Percentiles rank a stretch among this genome's conserved stretches.
Conservation (phyloP, 2,329 filamentous ascomycete genomes). For the Pyricularia pennisetigena region DNA sequence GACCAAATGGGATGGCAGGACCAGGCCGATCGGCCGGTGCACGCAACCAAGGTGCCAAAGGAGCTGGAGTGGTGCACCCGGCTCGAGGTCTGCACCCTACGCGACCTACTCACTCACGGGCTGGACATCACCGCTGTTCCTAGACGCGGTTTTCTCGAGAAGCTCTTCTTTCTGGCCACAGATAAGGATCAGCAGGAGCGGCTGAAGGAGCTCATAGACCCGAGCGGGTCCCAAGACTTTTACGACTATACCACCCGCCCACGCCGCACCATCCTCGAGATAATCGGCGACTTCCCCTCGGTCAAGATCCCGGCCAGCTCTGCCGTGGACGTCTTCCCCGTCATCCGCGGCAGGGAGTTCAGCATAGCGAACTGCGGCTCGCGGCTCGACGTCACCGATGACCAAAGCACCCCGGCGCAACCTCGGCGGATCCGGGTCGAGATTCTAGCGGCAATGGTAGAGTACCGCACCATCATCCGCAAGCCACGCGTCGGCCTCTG, state of each 20-base stretch:
- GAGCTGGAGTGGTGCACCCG: slow-evolving; percentile 8
- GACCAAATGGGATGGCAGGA: slow-evolving; percentile 67
- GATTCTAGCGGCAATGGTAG: slow-evolving; percentile 77
- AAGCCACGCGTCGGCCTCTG: slow-evolving; percentile 80
- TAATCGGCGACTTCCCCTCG: slow-evolving; percentile 79
- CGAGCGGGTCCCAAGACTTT: slow-evolving; percentile 77
- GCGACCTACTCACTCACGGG: slow-evolving; percentile 68
- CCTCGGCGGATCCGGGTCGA: slow-evolving; percentile 38
- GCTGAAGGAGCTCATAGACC: slow-evolving; percentile 71
- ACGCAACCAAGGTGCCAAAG: slow-evolving; percentile 13
- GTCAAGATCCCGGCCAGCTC: slow-evolving; percentile 73
- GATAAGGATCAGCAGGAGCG: slow-evolving; percentile 69
- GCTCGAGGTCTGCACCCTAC: slow-evolving; percentile 46
- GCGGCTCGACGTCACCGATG: slow-evolving; percentile 18
- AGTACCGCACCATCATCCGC: slow-evolving; percentile 81
- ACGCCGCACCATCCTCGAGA: slow-evolving; percentile 82
- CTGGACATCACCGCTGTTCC: slow-evolving; percentile 88
- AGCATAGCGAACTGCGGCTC: slow-evolving; percentile 73
- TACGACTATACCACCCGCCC: slow-evolving; percentile 94
- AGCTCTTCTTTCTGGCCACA: slow-evolving; percentile 64
- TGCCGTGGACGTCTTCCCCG: slow-evolving; percentile 63
- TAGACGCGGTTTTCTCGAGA: slow-evolving; percentile 73
- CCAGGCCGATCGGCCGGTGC: slow-evolving; percentile 61
- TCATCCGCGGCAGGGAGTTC: slow-evolving; percentile 83
- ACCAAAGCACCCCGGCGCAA: neutral